Evolutionary conservation across 1,139 yeast species (phyloP).

Genomic region (Taphrina pruni): DNA sequence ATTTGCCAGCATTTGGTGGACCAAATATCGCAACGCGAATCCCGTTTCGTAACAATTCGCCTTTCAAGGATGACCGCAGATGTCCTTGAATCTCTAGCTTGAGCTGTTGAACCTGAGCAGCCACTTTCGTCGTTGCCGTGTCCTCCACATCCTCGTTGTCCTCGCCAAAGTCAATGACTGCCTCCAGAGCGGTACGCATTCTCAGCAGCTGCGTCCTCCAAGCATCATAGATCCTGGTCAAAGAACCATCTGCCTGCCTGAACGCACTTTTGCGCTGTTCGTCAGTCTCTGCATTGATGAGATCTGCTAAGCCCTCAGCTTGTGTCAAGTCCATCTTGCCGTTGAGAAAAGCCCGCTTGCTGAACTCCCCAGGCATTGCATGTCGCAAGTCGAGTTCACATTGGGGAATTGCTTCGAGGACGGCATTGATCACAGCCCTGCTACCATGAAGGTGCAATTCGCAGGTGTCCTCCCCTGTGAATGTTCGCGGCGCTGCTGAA

Average conservation of each 20-base stretch:
- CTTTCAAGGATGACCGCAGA: slow-evolving; percentile 58
- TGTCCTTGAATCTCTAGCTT: slow-evolving; percentile 59
- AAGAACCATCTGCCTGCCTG: slow-evolving; percentile 72
- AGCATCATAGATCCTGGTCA: slow-evolving; percentile 59
- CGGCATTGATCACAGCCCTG: slow-evolving; percentile 75
- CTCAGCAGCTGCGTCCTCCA: slow-evolving; percentile 76
- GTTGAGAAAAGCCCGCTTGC: slow-evolving; percentile 77
- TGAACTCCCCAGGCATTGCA: slow-evolving; percentile 94
- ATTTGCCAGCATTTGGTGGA: slow-evolving; percentile 96
- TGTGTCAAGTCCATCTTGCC: slow-evolving; percentile 75
- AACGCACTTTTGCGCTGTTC: slow-evolving; percentile 78
- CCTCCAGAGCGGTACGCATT: slow-evolving; percentile 76
- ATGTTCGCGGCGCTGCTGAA: slow-evolving; percentile 78
- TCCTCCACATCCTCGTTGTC: slow-evolving; percentile 79
- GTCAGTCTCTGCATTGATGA: slow-evolving; percentile 95
- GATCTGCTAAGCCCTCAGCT: slow-evolving; percentile 84
- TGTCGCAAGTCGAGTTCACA: slow-evolving; percentile 60
- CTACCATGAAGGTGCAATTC: slow-evolving; percentile 96
- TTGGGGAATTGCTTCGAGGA: slow-evolving; percentile 69
- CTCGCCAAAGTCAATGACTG: slow-evolving; percentile 88
- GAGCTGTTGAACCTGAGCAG: slow-evolving; percentile 55
- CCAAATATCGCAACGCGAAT: slow-evolving; percentile 77
- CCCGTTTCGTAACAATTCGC: slow-evolving; percentile 74
- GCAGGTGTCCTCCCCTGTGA: slow-evolving; percentile 88
- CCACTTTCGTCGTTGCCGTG: slow-evolving; percentile 47